Percentiles rank a stretch among this genome's conserved stretches.
These are phyloP conservation scores for Lolium perenne DNA, from an alignment of 176 grass and related monocot genomes.

Conservation along the genomic window DNA sequence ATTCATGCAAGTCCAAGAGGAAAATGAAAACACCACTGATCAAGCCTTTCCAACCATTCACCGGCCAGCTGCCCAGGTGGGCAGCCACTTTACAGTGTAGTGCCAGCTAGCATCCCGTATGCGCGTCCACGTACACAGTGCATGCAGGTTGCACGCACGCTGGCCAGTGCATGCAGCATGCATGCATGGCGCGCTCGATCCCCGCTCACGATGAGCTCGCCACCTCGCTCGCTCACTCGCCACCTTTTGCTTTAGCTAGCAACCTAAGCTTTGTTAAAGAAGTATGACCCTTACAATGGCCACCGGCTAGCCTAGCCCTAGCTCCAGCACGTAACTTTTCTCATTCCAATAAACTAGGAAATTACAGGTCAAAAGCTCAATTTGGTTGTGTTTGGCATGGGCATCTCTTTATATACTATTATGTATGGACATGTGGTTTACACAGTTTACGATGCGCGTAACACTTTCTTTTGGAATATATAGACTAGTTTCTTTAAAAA, in stretches of 20 bases:
- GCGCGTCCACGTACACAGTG: background rate
- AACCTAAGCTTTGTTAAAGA: background rate
- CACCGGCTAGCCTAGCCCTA: background rate
- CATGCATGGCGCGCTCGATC: too few species aligned
- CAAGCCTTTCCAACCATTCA: slow-evolving; percentile 8
- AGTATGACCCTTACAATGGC: background rate
- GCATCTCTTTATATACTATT: background rate
- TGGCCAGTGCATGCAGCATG: too few species aligned
- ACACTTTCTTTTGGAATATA: background rate
- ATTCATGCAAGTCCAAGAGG: too few species aligned
- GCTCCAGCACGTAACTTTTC: slow-evolving; percentile 12
- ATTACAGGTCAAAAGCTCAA: slow-evolving; percentile 36
- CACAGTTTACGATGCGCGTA: background rate
- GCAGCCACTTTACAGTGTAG: slow-evolving; percentile 1
- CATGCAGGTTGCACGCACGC: background rate
- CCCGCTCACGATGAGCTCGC: background rate
- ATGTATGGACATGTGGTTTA: background rate
- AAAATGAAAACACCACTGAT: background rate
- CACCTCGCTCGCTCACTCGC: slow-evolving; percentile 19
- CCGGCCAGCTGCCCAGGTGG: background rate
- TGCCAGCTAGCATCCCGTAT: background rate
- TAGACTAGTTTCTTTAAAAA: background rate
- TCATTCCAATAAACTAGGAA: slow-evolving; percentile 61
- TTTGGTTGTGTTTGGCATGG: slow-evolving; percentile 39
- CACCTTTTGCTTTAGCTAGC: background rate